Conservation (phyloP, 257 asterid species). For the Primulina eburnea region DNA sequence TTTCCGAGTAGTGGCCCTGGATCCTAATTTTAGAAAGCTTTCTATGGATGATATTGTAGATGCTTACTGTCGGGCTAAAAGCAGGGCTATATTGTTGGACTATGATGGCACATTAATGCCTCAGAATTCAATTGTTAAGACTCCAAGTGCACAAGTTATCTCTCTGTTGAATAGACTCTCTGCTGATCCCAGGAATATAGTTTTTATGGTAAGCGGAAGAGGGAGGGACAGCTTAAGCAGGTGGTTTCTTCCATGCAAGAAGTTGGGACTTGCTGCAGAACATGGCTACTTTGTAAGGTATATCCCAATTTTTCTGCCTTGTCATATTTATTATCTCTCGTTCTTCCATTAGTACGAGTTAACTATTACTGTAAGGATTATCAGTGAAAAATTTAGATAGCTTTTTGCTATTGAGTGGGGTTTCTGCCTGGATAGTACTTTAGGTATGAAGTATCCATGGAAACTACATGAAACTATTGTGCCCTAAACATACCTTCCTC, state of each 20-base stretch:
- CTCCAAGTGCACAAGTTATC: slow-evolving; percentile 38
- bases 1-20: slow-evolving; percentile 45
- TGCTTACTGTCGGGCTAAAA: slow-evolving; percentile 33
- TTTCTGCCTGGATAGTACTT: neutral
- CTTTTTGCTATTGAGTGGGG: neutral
- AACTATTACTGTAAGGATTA: neutral
- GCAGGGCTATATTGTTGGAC: slow-evolving; percentile 49
- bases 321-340: neutral
- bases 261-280: slow-evolving; percentile 48
- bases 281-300: slow-evolving; percentile 50
- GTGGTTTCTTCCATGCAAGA: slow-evolving; percentile 46
- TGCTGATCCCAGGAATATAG: slow-evolving; percentile 41
- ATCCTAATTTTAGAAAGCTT: slow-evolving; percentile 45
- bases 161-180: slow-evolving; percentile 32
- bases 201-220: slow-evolving; percentile 52
- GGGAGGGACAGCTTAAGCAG: slow-evolving; percentile 38
- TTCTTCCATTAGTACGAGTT: neutral
- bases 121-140: slow-evolving; percentile 31
- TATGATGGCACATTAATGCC: slow-evolving; percentile 55
- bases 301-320: neutral
- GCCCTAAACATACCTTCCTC: neutral
- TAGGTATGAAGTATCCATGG: neutral
- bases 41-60: slow-evolving; percentile 32
- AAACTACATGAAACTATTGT: neutral
- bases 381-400: neutral